phyloP scores from a whole-genome alignment of 2,329 filamentous ascomycete genomes.

The Epicoccum nigrum region DNA sequence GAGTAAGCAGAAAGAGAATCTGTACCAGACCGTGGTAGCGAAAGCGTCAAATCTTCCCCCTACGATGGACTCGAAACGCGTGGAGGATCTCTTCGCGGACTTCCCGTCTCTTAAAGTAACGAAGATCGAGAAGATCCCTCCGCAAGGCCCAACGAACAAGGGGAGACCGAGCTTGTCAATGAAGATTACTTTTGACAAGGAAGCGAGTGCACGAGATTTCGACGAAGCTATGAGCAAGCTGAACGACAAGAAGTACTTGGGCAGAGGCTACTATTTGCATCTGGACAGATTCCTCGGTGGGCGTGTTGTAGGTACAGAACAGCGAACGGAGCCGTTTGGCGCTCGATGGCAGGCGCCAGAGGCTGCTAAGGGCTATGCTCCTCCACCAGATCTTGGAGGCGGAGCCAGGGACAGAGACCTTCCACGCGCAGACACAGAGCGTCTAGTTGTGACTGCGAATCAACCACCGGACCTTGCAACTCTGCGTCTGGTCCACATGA shows the following conservation, averaged over 20 bases:
- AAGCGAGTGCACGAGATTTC: conserved; percentile 34
- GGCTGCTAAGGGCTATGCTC: conserved; percentile 36
- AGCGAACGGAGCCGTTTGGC: conserved; percentile 38
- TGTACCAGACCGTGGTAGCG: conserved; percentile 38
- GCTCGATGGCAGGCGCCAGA: conserved; percentile 39
- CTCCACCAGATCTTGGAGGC: conserved; percentile 37
- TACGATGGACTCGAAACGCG: conserved; percentile 26
- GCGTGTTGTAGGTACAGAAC: conserved; percentile 29
- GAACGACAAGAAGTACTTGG: conserved; percentile 44
- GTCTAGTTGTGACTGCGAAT: conserved; percentile 57
- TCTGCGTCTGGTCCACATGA: conserved; percentile 84
- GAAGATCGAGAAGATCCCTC: conserved; percentile 37
- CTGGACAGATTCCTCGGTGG: conserved; percentile 41
- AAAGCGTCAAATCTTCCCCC: conserved; percentile 44
- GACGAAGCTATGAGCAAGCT: conserved; percentile 41
- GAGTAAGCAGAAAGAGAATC: conserved; percentile 29
- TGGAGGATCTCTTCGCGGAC: conserved; percentile 40
- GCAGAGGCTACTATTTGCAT: conserved; percentile 43
- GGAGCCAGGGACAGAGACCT: conserved; percentile 25
- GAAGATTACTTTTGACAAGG: conserved; percentile 43
- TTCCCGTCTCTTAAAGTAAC: conserved; percentile 42
- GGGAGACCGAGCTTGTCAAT: conserved; percentile 36
- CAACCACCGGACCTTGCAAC: conserved; percentile 79
- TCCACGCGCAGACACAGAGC: conserved; percentile 31
- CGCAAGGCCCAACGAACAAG: conserved; percentile 25